These are phyloP conservation scores for Emydomyces testavorans DNA, from an alignment of 2,329 filamentous ascomycete genomes.

Conservation along the genomic window DNA sequence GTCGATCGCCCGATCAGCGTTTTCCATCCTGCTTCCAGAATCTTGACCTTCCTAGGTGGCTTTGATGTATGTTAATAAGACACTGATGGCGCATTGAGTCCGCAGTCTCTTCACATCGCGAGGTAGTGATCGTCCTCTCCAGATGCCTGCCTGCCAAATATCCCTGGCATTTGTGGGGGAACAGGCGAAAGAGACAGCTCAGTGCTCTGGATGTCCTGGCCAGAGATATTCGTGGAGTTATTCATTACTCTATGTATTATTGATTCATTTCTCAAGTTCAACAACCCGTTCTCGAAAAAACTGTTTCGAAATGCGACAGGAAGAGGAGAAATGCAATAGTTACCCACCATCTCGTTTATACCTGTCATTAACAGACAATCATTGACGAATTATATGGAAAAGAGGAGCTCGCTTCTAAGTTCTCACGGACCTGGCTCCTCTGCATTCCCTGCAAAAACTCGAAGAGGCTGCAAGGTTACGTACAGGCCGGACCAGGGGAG, in stretches of 20 bases:
- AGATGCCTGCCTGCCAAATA: slow-evolving; percentile 2
- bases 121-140: too few relatives aligned
- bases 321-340: too few relatives aligned
- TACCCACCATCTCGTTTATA: not conserved
- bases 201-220: too few relatives aligned
- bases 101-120: too few relatives aligned
- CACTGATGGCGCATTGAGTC: not conserved
- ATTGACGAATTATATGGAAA: not conserved
- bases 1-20: slow-evolving; percentile 6
- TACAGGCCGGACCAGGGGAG: too few relatives aligned
- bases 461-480: not conserved
- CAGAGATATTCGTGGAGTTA: too few relatives aligned
- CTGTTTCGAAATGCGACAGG: too few relatives aligned
- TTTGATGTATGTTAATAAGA: not conserved
- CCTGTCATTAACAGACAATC: not conserved
- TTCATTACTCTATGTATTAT: too few relatives aligned
- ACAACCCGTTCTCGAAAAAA: too few relatives aligned
- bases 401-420: not conserved
- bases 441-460: not conserved
- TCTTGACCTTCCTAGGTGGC: not conserved
- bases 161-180: too few relatives aligned
- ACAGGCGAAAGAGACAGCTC: too few relatives aligned
- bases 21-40: slow-evolving; percentile 9
- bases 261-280: too few relatives aligned
- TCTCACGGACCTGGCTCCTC: not conserved